Base-by-base conservation (phyloP, 306 rosid genomes). In the Vigna radiata region DNA sequence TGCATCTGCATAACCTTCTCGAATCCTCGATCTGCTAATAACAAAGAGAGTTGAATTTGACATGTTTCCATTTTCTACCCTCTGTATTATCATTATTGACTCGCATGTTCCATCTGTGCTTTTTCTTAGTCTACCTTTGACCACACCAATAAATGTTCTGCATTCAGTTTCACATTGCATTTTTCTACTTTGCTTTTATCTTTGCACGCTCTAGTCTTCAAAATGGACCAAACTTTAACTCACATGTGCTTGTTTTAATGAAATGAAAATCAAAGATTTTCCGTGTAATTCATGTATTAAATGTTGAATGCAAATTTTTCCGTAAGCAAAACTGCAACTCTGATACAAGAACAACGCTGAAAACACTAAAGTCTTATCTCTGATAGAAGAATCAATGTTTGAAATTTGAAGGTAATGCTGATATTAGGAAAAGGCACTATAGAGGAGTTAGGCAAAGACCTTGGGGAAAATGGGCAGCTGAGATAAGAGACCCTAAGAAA, bases 401-500 rank as follows among this genome's bases (percentile, higher is more conserved):
- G 0, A 2, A 27, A 13, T 52, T 79, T 52, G 1, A 50, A 72
- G 79, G 69, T 7, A 66, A 27, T 65, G 64, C 19, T 43, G 74
- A 27, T 0, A 33, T 61, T 10, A 82, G 70, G 54, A 84, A 73
- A 46, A 79, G 76, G 68, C 87, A 84, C 65, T 87, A 87, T 72
- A 82, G 90, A 62, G 90, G 90, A 2, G 90, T 87, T 0, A 79
- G 90, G 71, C 87, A 82, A 11, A 82, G 90, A 56, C 90, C 90
- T 1, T 87, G 88, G 90, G 90, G 90, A 0, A 84, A 84, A 33
- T 87, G 87, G 84, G 90, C 90, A 37, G 90, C 90, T 3, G 90
- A 87, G 73, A 87, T 87, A 59, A 79, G 90, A 61, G 90, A 87
- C 77, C 90, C 90, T 15, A 78, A 73, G 37, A 87, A 87, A 18